Evolutionary conservation across 2,329 filamentous ascomycete genomes (phyloP).

Genomic region (Xylariaceae sp.): DNA sequence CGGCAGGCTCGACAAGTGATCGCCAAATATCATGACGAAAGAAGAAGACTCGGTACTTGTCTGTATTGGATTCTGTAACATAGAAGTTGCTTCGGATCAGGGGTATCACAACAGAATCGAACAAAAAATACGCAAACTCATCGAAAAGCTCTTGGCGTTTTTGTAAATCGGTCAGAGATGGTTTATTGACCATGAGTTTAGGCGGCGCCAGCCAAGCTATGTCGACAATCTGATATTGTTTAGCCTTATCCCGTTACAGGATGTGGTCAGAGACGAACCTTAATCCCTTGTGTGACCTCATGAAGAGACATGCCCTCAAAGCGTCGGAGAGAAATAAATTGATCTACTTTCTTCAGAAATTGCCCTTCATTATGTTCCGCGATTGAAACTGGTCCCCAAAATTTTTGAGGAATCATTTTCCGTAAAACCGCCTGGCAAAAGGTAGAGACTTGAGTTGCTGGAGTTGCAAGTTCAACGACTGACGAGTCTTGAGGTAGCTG

Average conservation of each 20-base stretch:
- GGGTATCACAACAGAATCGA: conserved; percentile 88
- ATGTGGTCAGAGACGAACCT: conserved; percentile 46
- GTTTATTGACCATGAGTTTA: conserved; percentile 45
- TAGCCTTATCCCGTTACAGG: conserved; percentile 7
- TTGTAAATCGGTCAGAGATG: conserved; percentile 64
- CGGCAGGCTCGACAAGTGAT: conserved; percentile 66
- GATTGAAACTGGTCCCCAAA: conserved; percentile 63
- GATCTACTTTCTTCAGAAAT: conserved; percentile 67
- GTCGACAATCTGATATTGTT: conserved; percentile 51
- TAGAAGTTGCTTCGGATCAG: conserved; percentile 86
- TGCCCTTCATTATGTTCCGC: conserved; percentile 56
- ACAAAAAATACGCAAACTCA: conserved; percentile 87
- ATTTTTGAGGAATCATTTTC: conserved; percentile 67
- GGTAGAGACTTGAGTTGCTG: conserved; percentile 67
- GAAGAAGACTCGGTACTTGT: conserved; percentile 82
- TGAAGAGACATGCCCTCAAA: conserved; percentile 81
- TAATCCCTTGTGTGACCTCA: conserved; percentile 70
- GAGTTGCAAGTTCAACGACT: conserved; percentile 66
- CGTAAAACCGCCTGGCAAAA: conserved; percentile 77
- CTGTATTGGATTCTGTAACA: conserved; percentile 80
- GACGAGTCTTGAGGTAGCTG: conserved; percentile 41
- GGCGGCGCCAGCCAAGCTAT: conserved; percentile 70
- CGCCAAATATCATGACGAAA: conserved; percentile 94
- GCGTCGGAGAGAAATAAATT: conserved; percentile 71
- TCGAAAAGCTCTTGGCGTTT: conserved; percentile 77